Evolutionary conservation across 1,284 basidiomycete genomes (phyloP).

Genomic region (Schizophyllum amplum): DNA sequence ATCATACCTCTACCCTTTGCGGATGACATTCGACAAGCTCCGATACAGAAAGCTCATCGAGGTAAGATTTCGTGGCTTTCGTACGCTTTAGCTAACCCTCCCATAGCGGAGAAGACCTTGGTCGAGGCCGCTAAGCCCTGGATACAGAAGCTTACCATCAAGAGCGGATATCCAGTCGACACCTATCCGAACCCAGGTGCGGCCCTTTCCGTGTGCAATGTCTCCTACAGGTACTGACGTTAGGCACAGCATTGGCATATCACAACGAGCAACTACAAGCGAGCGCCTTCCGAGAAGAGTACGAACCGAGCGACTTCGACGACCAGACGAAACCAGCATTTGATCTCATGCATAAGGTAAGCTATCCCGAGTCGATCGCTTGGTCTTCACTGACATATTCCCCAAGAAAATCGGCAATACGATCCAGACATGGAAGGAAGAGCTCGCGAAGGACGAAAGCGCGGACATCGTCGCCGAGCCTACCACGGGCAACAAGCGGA

Average conservation of each 20-base stretch:
- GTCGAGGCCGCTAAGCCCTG: constrained; percentile 58
- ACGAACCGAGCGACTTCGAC: constrained; percentile 64
- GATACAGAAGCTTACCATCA: constrained; percentile 75
- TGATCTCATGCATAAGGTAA: constrained; percentile 73
- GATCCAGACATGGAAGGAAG: constrained; percentile 66
- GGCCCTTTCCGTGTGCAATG: constrained; percentile 17
- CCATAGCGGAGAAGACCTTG: background rate
- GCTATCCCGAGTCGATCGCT: constrained; percentile 8
- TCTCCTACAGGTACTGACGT: constrained; percentile 3
- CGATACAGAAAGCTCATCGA: constrained; percentile 47
- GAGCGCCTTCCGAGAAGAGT: constrained; percentile 85
- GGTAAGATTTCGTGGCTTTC: constrained; percentile 28
- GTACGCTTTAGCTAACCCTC: background rate
- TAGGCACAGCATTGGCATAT: constrained; percentile 56
- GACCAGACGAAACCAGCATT: constrained; percentile 79
- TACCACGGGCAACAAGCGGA: constrained; percentile 53
- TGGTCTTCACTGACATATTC: background rate
- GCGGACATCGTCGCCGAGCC: constrained; percentile 55
- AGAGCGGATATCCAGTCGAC: constrained; percentile 80
- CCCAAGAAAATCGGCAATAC: constrained; percentile 37
- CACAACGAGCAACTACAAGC: constrained; percentile 90
- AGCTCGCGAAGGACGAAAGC: constrained; percentile 25
- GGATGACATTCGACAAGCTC: constrained; percentile 84
- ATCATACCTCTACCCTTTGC: constrained; percentile 87
- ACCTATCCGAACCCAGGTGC: constrained; percentile 88